Percentiles rank a stretch among this genome's conserved stretches.
Evolutionary conservation across 805 yeast species (phyloP).

Genomic region (Dipodascopsis uninucleata): DNA sequence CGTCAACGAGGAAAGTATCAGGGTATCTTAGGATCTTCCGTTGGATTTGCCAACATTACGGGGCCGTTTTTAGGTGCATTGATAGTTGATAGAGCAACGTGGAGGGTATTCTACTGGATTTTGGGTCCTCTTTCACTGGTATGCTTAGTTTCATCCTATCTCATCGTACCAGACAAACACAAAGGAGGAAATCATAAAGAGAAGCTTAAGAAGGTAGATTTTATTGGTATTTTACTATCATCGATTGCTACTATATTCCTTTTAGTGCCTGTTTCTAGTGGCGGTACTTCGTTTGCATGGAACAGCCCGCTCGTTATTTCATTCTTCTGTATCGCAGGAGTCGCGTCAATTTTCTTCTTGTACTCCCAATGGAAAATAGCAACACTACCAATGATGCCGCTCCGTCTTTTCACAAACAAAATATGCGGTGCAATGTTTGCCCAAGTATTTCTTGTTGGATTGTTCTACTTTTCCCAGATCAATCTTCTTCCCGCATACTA

Average conservation of each 20-base stretch:
- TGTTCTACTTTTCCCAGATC: slow-evolving; percentile 45
- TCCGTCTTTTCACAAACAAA: slow-evolving; percentile 41
- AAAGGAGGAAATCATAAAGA: slow-evolving; percentile 42
- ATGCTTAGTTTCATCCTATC: slow-evolving; percentile 34
- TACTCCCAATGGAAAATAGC: slow-evolving; percentile 50
- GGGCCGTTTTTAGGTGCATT: slow-evolving; percentile 59
- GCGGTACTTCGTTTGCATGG: slow-evolving; percentile 61
- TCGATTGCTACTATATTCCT: slow-evolving; percentile 49
- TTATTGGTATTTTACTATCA: slow-evolving; percentile 48
- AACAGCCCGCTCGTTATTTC: slow-evolving; percentile 39
- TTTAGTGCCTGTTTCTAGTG: slow-evolving; percentile 57
- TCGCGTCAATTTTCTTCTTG: slow-evolving; percentile 43
- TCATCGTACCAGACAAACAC: slow-evolving; percentile 33
- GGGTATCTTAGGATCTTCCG: slow-evolving; percentile 32
- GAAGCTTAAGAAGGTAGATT: slow-evolving; percentile 49
- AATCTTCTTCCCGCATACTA: slow-evolving; percentile 51
- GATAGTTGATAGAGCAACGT: slow-evolving; percentile 42
- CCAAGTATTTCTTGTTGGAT: slow-evolving; percentile 48
- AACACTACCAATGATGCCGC: slow-evolving; percentile 53
- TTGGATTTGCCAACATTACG: slow-evolving; percentile 42
- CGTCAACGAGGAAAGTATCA: slow-evolving; percentile 34
- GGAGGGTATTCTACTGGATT: slow-evolving; percentile 55
- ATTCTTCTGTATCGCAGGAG: slow-evolving; percentile 39
- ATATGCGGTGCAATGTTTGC: slow-evolving; percentile 38
- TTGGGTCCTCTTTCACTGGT: slow-evolving; percentile 43